Evolutionary conservation across 371 early-diverging fungal genomes (phyloP).

Genomic region (Chytridium lagenaria): DNA sequence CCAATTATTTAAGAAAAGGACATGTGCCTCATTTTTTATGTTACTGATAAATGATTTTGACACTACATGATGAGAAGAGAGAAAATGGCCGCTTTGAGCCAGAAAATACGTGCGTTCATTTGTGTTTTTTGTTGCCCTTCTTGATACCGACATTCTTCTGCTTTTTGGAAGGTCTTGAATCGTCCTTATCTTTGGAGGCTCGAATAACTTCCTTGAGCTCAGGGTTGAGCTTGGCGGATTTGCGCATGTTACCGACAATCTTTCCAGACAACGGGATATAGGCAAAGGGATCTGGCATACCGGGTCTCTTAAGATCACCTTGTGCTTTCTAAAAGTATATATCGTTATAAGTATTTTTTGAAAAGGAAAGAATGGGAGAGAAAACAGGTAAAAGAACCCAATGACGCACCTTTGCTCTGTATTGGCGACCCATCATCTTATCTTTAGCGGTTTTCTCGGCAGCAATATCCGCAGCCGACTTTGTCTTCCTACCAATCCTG

Average conservation of each 20-base stretch:
- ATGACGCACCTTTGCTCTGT: conserved; percentile 64
- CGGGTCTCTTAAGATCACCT: conserved; percentile 91
- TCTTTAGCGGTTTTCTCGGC: conserved; percentile 25
- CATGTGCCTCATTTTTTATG: too few species aligned
- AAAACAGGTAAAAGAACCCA: too few species aligned
- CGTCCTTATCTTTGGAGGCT: not conserved
- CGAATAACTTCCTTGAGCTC: conserved; percentile 43
- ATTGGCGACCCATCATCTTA: conserved; percentile 60
- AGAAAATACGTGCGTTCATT: too few species aligned
- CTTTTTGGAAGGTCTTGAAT: not conserved
- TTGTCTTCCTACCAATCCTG: conserved; percentile 27
- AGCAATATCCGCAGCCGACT: conserved; percentile 23
- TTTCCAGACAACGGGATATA: conserved; percentile 83
- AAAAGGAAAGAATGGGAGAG: not conserved
- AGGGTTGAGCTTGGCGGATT: conserved; percentile 48
- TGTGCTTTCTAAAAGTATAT: conserved; percentile 68
- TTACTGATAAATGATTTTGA: too few species aligned
- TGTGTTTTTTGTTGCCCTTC: conserved; percentile 2
- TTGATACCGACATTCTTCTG: not conserved
- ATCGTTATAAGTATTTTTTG: not conserved
- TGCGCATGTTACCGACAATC: conserved; percentile 51
- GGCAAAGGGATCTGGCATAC: conserved; percentile 91
- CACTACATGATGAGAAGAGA: too few species aligned
- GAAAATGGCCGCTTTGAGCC: too few species aligned
- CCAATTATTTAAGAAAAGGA: too few species aligned